Base-by-base conservation (phyloP, 2,329 filamentous ascomycete species). In the Graphilbum fragrans region DNA sequence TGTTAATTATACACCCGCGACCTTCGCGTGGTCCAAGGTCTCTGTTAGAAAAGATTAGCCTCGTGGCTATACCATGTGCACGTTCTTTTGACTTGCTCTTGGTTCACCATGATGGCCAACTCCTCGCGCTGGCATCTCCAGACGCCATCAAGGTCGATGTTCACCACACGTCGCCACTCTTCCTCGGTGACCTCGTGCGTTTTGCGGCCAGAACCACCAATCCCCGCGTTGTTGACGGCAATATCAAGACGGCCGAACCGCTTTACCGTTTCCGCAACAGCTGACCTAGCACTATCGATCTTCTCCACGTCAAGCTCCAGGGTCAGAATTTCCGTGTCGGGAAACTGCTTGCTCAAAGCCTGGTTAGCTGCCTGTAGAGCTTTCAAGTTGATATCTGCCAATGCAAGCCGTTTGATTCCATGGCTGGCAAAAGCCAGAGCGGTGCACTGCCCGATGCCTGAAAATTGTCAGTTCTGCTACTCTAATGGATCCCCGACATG, bases 81-180 rank as follows among this genome's bases (percentile, higher is more conserved):
- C n/a, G 5, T 3, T 8, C 25, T 16, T 8, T 18, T 19, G 6
- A 44, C 53, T 43, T 50, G 63, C 55, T 71, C 64, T 50, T 76
- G 71, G 35, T 60, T 58, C 16, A 71, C 46, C 70, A 76, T 74
- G 35, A 65, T 57, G 3, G 52, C 51, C 16, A 76, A 55, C 53
- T 77, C 60, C 33, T 70, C 72, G 39, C 63, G 60, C 49, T 77
- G 69, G 46, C 72, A 76, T 20, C 72, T 57, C 65, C 70, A 77
- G 1, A 77, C 66, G 4, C 73, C 74, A 35, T 66, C 66, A 19
- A 74, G 59, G 46, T 79, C 72, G 36, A 76, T 56, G 42, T 66
- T 61, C 3, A 77, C 49, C 1, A 77, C 60, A 6, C 60, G 58
- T 32, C 65, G 52, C 62, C 71, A 77, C 35, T 72, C 67, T 1